Evolutionary conservation across 176 grass and related monocot species (phyloP).

Genomic region (Saccharum officinarum): DNA sequence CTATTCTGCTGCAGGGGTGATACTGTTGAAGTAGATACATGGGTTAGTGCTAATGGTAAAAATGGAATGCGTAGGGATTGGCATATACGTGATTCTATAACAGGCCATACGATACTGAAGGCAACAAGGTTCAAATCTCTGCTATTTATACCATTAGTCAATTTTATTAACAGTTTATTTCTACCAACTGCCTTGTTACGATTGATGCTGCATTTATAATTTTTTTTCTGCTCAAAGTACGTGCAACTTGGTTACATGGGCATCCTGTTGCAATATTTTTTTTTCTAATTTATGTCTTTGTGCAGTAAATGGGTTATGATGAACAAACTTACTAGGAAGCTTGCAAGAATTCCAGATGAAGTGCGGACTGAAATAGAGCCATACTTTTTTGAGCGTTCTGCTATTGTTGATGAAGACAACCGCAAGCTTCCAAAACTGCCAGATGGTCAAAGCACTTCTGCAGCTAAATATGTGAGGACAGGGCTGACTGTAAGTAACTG

Average conservation of each 20-base stretch:
- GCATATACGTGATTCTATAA: slow-evolving; percentile 80
- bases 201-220: not conserved
- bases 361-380: slow-evolving; percentile 84
- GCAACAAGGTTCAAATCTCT: slow-evolving; percentile 69
- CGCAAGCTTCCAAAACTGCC: slow-evolving; percentile 78
- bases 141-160: not conserved
- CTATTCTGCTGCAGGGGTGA: slow-evolving; percentile 75
- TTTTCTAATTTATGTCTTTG: slow-evolving; percentile 27
- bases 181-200: slow-evolving; percentile 5
- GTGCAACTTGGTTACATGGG: not conserved
- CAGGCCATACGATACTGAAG: slow-evolving; percentile 73
- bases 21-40: slow-evolving; percentile 88
- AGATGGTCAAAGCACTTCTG: slow-evolving; percentile 41
- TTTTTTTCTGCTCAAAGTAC: not conserved
- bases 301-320: slow-evolving; percentile 98
- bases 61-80: slow-evolving; percentile 97
- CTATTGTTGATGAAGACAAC: slow-evolving; percentile 77
- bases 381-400: slow-evolving; percentile 63
- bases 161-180: not conserved
- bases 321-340: slow-evolving; percentile 86
- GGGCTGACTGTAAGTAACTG: slow-evolving; percentile 78
- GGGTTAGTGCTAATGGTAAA: slow-evolving; percentile 83
- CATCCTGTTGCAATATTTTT: not conserved
- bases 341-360: slow-evolving; percentile 94
- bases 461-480: slow-evolving; percentile 68